Base-by-base conservation (phyloP, 352 stramenopile species). In the Phytopythium oedochilum region DNA sequence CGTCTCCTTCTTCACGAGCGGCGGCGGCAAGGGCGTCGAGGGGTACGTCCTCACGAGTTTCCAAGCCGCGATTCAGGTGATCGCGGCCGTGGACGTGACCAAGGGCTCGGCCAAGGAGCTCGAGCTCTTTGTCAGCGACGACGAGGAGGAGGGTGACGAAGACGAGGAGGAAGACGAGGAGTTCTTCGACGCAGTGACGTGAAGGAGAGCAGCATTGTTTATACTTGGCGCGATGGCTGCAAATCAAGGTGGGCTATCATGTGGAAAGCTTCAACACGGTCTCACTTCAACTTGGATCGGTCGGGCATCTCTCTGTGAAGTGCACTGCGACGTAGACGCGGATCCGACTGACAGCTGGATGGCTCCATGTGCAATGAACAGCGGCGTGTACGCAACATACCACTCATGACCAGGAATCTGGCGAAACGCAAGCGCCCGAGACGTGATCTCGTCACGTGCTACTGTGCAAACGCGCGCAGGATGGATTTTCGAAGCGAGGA, bases 31-130 rank as follows among this genome's bases (percentile, higher is more conserved):
- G 60, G 81, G 81, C 29, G 79, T 88, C 22, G 81, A 92, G 63
- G 78, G 78, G 1, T 92, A 92, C 49, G 81, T 88, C 38, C 45
- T 92, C 39, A 92, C 78, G 14, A 89, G 76, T 23, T 86, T 92
- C 51, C 75, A 92, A 52, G 81, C 76, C 15, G 74, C 75, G 18
- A 67, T 92, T 20, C 81, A 88, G 32, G 79, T 88, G 14, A 75
- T 92, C 17, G 78, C 64, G 15, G 75, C 78, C 18, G 75, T 91
- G 28, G 81, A 91, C 52, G 54, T 87, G 32, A 73, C 68, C 7
- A 65, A 56, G 44, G 73, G 73, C 12, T 67, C 75, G 18, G 75
- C 73, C 3, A 73, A 78, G 48, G 78, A 85, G 59, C 64, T 86
- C 3, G 71, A 85, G 35, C 61, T 86, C 5, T 88, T 71, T 43